Evolutionary conservation across 306 rosid genomes (phyloP), one percentile per base, ranked within the genome.

Genomic region (Vigna radiata): DNA sequence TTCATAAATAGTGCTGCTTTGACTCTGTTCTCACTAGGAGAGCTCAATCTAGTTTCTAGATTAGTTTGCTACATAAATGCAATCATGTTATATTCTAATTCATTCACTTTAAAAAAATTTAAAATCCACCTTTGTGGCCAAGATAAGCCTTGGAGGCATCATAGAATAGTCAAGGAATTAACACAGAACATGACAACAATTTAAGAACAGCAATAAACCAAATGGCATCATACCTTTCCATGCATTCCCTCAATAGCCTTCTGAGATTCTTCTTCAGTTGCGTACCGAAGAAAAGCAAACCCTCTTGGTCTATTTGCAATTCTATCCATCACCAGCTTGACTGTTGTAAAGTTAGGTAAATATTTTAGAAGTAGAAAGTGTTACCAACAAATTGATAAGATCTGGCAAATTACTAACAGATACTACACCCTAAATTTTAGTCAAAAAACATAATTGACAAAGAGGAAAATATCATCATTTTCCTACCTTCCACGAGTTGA

Each of bases 241-340:
- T 94, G 98, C 98, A 94, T 88, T 80, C 97, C 96, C 19, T 91
- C 86, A 13, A 94, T 92, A 82, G 97, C 98, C 61, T 87, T 85
- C 48, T 77, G 91, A 25, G 98, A 90, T 68, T 89, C 96, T 73
- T 92, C 95, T 85, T 87, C 89, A 1, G 93, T 85, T 78, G 87
- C 91, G 66, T 94, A 94, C 31, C 85, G 89, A 49, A 94, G 90
- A 80, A 94, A 94, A 9, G 96, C 97, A 85, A 94, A 94, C 52
- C 98, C 98, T 86, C 97, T 92, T 19, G 97, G 97, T 83, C 98
- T 84, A 33, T 91, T 89, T 36, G 98, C 98, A 65, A 94, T 68
- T 85, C 75, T 91, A 87, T 94, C 98, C 98, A 94, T 94, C 88
- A 92, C 97, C 76, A 94, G 80, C 70, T 92, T 94, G 39, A 91